These are phyloP conservation scores for Solanum hybrid DNA, from an alignment of 305 asterid genomes.

Conservation along the genomic window DNA sequence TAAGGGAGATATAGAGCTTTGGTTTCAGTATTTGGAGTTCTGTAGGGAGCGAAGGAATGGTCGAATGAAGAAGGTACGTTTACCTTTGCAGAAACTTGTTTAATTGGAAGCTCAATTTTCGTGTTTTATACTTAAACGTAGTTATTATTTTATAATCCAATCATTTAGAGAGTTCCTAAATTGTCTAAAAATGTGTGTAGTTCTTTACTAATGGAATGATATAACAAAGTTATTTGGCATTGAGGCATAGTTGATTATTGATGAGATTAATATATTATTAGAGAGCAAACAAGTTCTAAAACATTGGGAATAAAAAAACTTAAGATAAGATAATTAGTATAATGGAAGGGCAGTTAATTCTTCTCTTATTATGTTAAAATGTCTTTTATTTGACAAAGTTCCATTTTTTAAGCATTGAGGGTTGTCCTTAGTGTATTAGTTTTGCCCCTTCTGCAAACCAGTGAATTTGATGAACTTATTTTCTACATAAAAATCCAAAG, in stretches of 20 bases:
- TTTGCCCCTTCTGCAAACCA: not conserved
- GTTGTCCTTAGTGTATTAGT: not conserved
- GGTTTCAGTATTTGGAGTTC: constrained; percentile 94
- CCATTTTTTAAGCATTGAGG: not conserved
- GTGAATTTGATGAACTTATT: not conserved
- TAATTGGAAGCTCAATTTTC: not conserved
- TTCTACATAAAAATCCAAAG: not conserved
- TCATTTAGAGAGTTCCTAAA: not conserved
- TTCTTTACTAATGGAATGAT: not conserved
- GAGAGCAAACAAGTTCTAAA: not conserved
- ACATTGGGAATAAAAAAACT: not conserved
- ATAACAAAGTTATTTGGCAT: not conserved
- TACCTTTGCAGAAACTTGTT: not conserved
- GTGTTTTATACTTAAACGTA: not conserved
- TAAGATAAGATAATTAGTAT: not conserved
- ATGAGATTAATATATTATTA: not conserved
- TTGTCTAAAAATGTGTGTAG: not conserved
- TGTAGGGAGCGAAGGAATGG: constrained; percentile 67
- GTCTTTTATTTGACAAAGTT: not conserved
- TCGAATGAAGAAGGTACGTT: constrained; percentile 71
- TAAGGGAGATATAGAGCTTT: constrained; percentile 83
- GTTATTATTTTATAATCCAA: not conserved
- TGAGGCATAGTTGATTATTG: not conserved
- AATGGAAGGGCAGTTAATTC: not conserved
- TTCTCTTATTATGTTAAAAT: not conserved